A percentile compares a stretch with the other conserved stretches of the same genome.
phyloP scores from a whole-genome alignment of 495 filamentous ascomycete species.

The Trichodelitschia bisporula region DNA sequence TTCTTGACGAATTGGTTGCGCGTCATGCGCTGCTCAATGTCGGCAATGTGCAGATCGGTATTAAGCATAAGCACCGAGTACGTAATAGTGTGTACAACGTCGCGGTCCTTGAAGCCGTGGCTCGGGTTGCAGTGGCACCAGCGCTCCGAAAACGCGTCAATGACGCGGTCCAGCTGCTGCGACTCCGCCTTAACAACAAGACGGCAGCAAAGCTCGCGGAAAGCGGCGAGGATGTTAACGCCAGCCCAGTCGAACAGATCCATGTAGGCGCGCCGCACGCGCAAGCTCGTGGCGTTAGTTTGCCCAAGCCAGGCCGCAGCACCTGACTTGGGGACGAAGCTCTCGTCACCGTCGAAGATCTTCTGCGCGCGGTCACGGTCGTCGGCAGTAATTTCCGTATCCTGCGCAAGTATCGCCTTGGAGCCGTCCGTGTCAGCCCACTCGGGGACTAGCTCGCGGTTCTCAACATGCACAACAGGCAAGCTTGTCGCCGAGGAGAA shows the following conservation, averaged over 20 bases:
- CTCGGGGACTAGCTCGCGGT: conserved; percentile 8
- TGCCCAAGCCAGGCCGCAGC: conserved; percentile 83
- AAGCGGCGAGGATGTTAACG: conserved; percentile 51
- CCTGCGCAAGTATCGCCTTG: no score
- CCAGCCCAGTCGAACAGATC: conserved; percentile 69
- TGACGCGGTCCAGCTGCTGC: conserved; percentile 85
- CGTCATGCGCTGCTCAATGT: conserved; percentile 93
- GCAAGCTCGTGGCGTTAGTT: conserved; percentile 34
- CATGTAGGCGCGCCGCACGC: conserved; percentile 67
- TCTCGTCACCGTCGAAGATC: conserved; percentile 70
- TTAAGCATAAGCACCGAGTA: conserved; percentile 91
- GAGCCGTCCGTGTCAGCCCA: no score
- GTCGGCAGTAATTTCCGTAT: conserved; percentile 29
- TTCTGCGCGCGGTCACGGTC: conserved; percentile 49
- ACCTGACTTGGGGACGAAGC: conserved; percentile 46
- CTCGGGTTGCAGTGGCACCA: conserved; percentile 92
- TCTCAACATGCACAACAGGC: conserved; percentile 24
- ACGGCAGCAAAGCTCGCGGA: conserved; percentile 58
- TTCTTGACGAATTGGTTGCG: conserved; percentile 85
- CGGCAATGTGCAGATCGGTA: conserved; percentile 83
- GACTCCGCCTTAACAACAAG: conserved; percentile 81
- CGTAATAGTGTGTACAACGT: conserved; percentile 91
- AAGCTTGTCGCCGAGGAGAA: conserved; percentile 24
- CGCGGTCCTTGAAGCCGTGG: conserved; percentile 63
- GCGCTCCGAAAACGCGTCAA: conserved; percentile 62